Conservation (phyloP, 805 yeast species). For the Limtongia smithiae region DNA sequence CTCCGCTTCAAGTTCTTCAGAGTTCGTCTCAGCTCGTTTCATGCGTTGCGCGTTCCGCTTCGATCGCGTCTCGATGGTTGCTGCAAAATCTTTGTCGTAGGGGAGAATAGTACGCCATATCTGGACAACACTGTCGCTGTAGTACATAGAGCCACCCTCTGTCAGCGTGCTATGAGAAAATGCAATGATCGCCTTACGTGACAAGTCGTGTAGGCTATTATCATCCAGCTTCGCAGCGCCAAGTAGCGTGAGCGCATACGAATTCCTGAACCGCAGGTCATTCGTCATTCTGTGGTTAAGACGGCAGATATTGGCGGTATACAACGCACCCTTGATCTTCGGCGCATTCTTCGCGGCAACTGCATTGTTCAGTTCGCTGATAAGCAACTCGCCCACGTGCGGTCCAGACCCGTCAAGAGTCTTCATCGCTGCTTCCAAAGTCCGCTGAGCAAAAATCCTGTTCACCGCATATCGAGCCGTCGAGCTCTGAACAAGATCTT, state of each 20-base stretch:
- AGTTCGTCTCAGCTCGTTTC: conserved; percentile 11
- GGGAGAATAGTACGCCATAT: conserved; percentile 26
- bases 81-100: conserved; percentile 21
- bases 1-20: conserved; percentile 12
- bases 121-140: not conserved
- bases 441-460: conserved; percentile 64
- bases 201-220: conserved; percentile 17
- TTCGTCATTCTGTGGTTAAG: conserved; percentile 18
- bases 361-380: conserved; percentile 50
- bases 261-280: conserved; percentile 12
- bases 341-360: conserved; percentile 50
- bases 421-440: conserved; percentile 65
- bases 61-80: conserved; percentile 18
- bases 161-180: conserved; percentile 7
- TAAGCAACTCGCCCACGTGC: conserved; percentile 48
- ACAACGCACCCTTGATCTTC: conserved; percentile 55
- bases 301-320: conserved; percentile 14
- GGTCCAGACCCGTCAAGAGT: conserved; percentile 65
- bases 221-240: conserved; percentile 20
- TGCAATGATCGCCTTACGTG: conserved; percentile 9
- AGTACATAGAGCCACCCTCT: conserved; percentile 3
- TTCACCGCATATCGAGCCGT: conserved; percentile 68
- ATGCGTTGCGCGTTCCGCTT: conserved; percentile 25
- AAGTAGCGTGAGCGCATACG: conserved; percentile 14
- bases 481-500: conserved; percentile 60